Percentiles rank a stretch among this genome's conserved stretches.
Evolutionary conservation across 306 rosid genomes (phyloP).

Genomic region (Vicia sativa): DNA sequence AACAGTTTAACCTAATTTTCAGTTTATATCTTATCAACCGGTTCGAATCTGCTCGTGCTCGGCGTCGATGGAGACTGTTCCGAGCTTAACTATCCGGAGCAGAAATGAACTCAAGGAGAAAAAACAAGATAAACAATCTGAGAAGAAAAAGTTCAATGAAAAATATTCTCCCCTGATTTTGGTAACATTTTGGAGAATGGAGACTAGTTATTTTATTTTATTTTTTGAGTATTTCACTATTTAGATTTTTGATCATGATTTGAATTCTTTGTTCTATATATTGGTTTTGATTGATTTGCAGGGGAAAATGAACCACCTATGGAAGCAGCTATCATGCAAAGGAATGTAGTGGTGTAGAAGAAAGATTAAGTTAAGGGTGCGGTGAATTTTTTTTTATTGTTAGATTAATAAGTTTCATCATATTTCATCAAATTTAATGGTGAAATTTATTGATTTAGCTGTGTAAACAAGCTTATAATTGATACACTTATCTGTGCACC

Average conservation of each 20-base stretch:
- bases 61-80: constrained; percentile 3
- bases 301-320: constrained; percentile 45
- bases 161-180: constrained; percentile 7
- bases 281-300: constrained; percentile 31
- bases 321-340: constrained; percentile 54
- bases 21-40: constrained; percentile 5
- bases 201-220: background rate
- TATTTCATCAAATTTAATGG: too few species aligned
- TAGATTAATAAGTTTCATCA: too few species aligned
- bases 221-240: background rate
- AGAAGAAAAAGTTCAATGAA: constrained; percentile 35
- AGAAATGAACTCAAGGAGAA: constrained; percentile 35
- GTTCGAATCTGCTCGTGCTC: constrained; percentile 36
- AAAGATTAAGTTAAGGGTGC: background rate
- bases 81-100: constrained; percentile 14
- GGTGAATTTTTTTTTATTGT: too few species aligned
- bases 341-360: constrained; percentile 37
- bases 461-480: too few species aligned
- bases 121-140: background rate
- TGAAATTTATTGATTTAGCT: too few species aligned
- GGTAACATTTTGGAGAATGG: constrained; percentile 42
- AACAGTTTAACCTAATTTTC: too few species aligned
- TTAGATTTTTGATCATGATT: constrained; percentile 6
- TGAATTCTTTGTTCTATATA: background rate
- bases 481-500: too few species aligned